These are phyloP conservation scores for Thelonectria discophora DNA, from an alignment of 2,329 filamentous ascomycete species.

Conservation along the genomic window DNA sequence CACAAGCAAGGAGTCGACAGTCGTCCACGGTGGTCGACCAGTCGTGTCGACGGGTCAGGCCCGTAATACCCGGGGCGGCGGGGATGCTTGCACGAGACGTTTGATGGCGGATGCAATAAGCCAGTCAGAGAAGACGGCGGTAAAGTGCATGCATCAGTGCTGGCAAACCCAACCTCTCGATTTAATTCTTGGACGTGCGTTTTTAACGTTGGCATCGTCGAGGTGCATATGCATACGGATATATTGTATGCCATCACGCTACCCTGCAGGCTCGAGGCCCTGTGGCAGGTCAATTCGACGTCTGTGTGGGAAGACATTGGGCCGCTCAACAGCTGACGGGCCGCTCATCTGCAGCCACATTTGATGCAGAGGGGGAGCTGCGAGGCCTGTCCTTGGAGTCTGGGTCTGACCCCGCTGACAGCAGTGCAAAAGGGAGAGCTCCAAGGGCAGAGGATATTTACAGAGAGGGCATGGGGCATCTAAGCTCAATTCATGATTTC, in stretches of 20 bases:
- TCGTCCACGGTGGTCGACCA: too few species aligned
- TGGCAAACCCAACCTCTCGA: neutral
- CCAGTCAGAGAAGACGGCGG: neutral
- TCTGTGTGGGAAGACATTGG: neutral
- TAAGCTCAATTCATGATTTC: conserved; percentile 1
- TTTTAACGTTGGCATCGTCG: neutral
- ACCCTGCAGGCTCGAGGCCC: neutral
- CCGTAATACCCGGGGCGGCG: neutral
- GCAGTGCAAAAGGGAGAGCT: neutral
- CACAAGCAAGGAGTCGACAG: too few species aligned
- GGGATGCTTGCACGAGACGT: neutral
- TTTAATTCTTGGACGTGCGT: neutral
- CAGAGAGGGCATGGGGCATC: too few species aligned
- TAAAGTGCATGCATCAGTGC: neutral
- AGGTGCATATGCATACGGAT: neutral
- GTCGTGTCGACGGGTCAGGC: neutral
- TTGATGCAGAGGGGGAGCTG: neutral
- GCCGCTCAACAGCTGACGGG: conserved; percentile 2
- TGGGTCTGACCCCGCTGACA: neutral
- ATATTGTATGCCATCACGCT: conserved; percentile 2
- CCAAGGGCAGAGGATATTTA: too few species aligned
- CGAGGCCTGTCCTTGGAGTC: neutral
- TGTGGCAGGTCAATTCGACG: neutral
- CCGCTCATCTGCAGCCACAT: conserved; percentile 12
- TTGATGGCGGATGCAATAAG: neutral